Conservation (phyloP, 768 basidiomycete genomes). For the Russula virescens region DNA sequence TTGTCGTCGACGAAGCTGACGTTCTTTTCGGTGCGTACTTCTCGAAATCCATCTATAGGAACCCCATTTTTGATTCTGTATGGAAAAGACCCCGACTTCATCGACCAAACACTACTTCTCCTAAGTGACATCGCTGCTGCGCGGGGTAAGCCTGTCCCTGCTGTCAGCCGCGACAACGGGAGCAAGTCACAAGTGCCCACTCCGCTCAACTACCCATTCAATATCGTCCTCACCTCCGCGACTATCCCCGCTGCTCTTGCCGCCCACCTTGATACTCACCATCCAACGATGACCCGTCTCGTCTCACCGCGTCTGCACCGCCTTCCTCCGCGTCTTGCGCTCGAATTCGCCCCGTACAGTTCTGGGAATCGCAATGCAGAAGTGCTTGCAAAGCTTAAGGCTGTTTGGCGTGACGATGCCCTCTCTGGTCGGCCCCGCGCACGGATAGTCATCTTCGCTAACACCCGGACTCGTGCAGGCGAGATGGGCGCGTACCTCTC, state of each 20-base stretch:
- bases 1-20: slow-evolving; percentile 88
- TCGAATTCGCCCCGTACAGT: slow-evolving; percentile 70
- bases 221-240: slow-evolving; percentile 76
- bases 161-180: background rate
- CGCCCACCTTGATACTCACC: slow-evolving; percentile 53
- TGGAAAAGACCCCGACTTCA: slow-evolving; percentile 70
- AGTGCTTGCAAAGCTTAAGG: slow-evolving; percentile 65
- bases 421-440: slow-evolving; percentile 36
- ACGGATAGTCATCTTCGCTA: slow-evolving; percentile 80
- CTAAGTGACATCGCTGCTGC: slow-evolving; percentile 66
- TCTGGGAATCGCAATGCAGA: slow-evolving; percentile 79
- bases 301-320: slow-evolving; percentile 77
- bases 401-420: slow-evolving; percentile 71
- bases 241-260: slow-evolving; percentile 79
- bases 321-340: slow-evolving; percentile 62
- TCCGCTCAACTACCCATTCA: slow-evolving; percentile 62
- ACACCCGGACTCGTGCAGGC: slow-evolving; percentile 33
- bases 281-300: slow-evolving; percentile 63
- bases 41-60: background rate
- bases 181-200: background rate
- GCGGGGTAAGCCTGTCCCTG: slow-evolving; percentile 44
- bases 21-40: slow-evolving; percentile 69
- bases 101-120: slow-evolving; percentile 61
- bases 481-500: slow-evolving; percentile 22
- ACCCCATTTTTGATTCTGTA: background rate